Evolutionary conservation across 129 eudicot genomes (phyloP), one percentile per base, ranked within the genome.

Genomic region (Silybum marianum): DNA sequence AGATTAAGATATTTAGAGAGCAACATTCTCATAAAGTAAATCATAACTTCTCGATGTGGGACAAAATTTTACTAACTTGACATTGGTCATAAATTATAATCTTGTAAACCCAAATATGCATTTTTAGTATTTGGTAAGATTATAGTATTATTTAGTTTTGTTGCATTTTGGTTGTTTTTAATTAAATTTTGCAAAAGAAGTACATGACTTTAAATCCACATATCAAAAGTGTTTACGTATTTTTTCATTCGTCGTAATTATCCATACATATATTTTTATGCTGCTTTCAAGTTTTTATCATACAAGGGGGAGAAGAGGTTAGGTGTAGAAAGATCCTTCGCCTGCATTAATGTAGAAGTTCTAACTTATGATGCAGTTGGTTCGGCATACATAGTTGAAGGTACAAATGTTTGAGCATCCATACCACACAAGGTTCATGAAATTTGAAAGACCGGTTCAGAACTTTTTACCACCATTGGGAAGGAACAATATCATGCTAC

Each of bases 331-430:
- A 23, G 54, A 60, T 58, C n/a, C 9, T 76, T 18, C 14, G 42
- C 46, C 21, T 30, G 48, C 58, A 22, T 22, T 16, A 5, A 71
- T 46, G 34, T 51, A 24, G 63, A 54, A 54, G 6, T 46, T 81
- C 73, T 42, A 51, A 42, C 40, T 66, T 24, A 60, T 75, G 54
- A 84, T 84, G 87, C 78, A 75, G 44, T 40, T 40, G 26, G 65
- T 65, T 78, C 83, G 9, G 77, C 70, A 54, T 73, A 73, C 54
- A 30, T 60, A 30, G 34, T 23, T 67, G 19, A 73, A 2, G 87
- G 83, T 84, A 84, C 71, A 74, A 7, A 42, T 42, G 26, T 39
- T 39, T 39, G 7, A 26, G 30, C 30, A 26, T 26, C 30, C 2
- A 26, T 26, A 26, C 1, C 30, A 2, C 2, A 2, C 30, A 26